Percentiles rank a stretch among this genome's conserved stretches.
phyloP scores from a whole-genome alignment of 441 rosid genomes.

The Arabidopsis hybrid region DNA sequence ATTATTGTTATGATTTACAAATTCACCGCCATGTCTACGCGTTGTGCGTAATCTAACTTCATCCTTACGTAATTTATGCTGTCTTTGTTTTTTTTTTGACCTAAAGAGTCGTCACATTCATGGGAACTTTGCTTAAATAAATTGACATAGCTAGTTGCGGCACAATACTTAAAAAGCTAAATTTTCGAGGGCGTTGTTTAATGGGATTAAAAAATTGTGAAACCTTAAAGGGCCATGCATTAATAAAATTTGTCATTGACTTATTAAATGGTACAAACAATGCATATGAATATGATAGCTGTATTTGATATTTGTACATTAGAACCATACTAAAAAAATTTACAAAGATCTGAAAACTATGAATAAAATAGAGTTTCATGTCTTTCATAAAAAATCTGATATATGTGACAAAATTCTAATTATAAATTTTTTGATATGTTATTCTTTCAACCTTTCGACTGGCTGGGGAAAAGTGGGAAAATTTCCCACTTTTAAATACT shows the following conservation, averaged over 20 bases:
- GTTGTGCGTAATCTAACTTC: conserved; percentile 27
- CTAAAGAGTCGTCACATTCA: background rate
- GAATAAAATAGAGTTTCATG: too few relatives aligned
- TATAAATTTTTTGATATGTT: too few relatives aligned
- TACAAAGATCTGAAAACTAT: too few relatives aligned
- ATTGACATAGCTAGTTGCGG: background rate
- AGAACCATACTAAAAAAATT: too few relatives aligned
- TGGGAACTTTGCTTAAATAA: background rate
- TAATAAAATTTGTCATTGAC: background rate
- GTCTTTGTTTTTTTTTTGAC: background rate
- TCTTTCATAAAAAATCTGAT: too few relatives aligned
- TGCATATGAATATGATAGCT: conserved; percentile 1
- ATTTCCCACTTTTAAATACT: too few relatives aligned
- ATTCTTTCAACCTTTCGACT: too few relatives aligned
- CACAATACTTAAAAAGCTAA: background rate
- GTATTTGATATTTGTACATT: too few relatives aligned
- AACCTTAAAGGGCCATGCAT: background rate
- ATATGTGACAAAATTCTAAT: too few relatives aligned
- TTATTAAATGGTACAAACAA: background rate
- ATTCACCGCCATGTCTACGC: conserved; percentile 21
- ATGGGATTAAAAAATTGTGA: background rate
- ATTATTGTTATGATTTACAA: conserved; percentile 1
- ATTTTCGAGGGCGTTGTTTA: background rate
- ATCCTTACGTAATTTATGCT: conserved; percentile 28
- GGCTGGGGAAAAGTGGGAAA: too few relatives aligned